These are phyloP conservation scores for Musa schizocarpa DNA, from an alignment of 176 grass and related monocot genomes.

Conservation along the genomic window DNA sequence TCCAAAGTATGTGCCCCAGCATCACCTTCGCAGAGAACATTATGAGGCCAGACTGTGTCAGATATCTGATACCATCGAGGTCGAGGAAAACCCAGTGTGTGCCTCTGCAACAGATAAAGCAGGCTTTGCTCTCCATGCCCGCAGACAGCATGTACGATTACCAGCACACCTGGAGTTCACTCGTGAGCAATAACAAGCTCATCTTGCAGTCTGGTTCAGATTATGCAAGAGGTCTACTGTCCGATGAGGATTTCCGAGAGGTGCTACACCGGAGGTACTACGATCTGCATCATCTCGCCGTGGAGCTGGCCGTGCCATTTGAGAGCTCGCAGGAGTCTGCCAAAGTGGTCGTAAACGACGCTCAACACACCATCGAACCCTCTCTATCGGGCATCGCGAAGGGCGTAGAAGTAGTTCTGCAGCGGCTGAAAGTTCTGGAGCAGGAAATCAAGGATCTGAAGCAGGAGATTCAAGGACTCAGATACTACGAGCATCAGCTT, in stretches of 20 bases:
- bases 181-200: conserved; percentile 39
- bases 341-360: conserved; percentile 22
- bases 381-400: conserved; percentile 80
- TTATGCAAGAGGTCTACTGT: conserved; percentile 64
- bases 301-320: conserved; percentile 38
- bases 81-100: conserved; percentile 48
- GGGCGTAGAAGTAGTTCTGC: conserved; percentile 82
- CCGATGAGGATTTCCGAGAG: conserved; percentile 77
- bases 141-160: conserved; percentile 80
- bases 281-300: conserved; percentile 79
- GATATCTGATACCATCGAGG: conserved; percentile 51
- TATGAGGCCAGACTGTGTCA: conserved; percentile 61
- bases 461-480: conserved; percentile 78
- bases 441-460: conserved; percentile 80
- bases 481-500: conserved; percentile 75
- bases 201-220: conserved; percentile 52
- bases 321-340: conserved; percentile 2
- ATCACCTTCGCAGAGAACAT: conserved; percentile 67
- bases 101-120: conserved; percentile 66
- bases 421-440: conserved; percentile 73
- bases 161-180: conserved; percentile 61
- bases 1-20: conserved; percentile 47
- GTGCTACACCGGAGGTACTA: conserved; percentile 70
- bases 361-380: conserved; percentile 36
- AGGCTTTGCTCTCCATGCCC: conserved; percentile 60